Evolutionary conservation across 2,329 filamentous ascomycete genomes (phyloP).

Genomic region (Fusarium abutilonis): DNA sequence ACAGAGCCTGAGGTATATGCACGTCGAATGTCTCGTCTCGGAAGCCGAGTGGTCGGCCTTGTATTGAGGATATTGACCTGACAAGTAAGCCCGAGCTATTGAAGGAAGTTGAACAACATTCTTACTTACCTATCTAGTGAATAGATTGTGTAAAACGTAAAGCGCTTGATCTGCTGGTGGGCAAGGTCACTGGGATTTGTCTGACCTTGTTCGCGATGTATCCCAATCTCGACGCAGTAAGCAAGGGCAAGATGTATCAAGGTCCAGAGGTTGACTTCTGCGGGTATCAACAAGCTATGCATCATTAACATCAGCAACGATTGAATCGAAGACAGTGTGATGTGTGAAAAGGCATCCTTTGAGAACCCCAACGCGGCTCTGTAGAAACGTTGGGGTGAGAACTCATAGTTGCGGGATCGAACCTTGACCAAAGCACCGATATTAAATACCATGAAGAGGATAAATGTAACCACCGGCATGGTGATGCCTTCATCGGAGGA

Average conservation of each 20-base stretch:
- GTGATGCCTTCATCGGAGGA: slow-evolving; percentile 8
- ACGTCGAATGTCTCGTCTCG: slow-evolving; percentile 53
- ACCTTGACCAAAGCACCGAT: slow-evolving; percentile 50
- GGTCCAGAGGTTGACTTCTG: slow-evolving; percentile 51
- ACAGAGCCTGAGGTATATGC: slow-evolving; percentile 23
- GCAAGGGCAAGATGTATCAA: slow-evolving; percentile 50
- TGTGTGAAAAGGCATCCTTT: slow-evolving; percentile 48
- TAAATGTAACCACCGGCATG: slow-evolving; percentile 45
- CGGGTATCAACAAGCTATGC: slow-evolving; percentile 49
- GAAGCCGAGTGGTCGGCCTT: slow-evolving; percentile 52
- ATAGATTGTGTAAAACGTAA: slow-evolving; percentile 51
- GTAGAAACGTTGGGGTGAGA: slow-evolving; percentile 49
- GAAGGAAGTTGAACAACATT: background rate
- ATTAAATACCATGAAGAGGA: slow-evolving; percentile 51
- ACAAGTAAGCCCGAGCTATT: background rate
- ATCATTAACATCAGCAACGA: slow-evolving; percentile 46
- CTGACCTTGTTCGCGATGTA: slow-evolving; percentile 48
- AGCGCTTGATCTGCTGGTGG: slow-evolving; percentile 32
- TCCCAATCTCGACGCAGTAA: slow-evolving; percentile 51
- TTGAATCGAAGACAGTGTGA: slow-evolving; percentile 49
- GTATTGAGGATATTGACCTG: slow-evolving; percentile 51
- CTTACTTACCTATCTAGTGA: slow-evolving; percentile 47
- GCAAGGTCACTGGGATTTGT: slow-evolving; percentile 11
- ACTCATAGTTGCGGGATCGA: slow-evolving; percentile 48
- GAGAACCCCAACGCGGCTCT: slow-evolving; percentile 46